A percentile compares a stretch with the other conserved stretches of the same genome.
Evolutionary conservation across 352 stramenopile genomes (phyloP).

Genomic region (Plasmopara viticola): DNA sequence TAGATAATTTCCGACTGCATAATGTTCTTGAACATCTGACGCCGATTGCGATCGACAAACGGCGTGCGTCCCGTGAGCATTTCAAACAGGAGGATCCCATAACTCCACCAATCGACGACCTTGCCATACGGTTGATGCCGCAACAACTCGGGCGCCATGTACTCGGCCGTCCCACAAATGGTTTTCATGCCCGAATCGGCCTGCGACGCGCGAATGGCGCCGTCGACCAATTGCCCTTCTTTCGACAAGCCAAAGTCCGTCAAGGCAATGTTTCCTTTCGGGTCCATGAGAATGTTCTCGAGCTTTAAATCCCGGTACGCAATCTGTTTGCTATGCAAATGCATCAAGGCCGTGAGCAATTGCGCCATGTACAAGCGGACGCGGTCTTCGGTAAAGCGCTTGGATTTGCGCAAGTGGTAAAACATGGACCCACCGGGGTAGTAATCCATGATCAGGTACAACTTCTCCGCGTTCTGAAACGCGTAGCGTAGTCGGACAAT

Average conservation of each 20-base stretch:
- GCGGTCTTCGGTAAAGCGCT: conserved; percentile 79
- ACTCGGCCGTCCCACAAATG: conserved; percentile 85
- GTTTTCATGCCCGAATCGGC: conserved; percentile 83
- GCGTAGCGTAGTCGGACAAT: conserved; percentile 81
- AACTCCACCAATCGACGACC: conserved; percentile 88
- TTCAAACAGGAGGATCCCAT: conserved; percentile 84
- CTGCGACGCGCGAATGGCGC: conserved; percentile 75
- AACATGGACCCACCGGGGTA: conserved; percentile 88
- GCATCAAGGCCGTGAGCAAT: conserved; percentile 81
- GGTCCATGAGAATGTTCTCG: conserved; percentile 88
- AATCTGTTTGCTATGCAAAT: conserved; percentile 86
- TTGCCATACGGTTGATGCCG: conserved; percentile 85
- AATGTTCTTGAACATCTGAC: conserved; percentile 90
- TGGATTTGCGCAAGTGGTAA: conserved; percentile 84
- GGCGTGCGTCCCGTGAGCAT: conserved; percentile 85
- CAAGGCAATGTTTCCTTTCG: conserved; percentile 80
- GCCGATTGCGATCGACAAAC: conserved; percentile 83
- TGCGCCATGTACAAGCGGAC: conserved; percentile 86
- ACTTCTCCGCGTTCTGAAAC: conserved; percentile 84
- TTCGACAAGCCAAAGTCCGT: conserved; percentile 87
- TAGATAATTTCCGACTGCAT: conserved; percentile 87
- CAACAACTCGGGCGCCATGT: conserved; percentile 83
- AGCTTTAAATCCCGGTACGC: conserved; percentile 87
- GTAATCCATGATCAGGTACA: conserved; percentile 98
- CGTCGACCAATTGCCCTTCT: conserved; percentile 76